Evolutionary conservation across 2,329 filamentous ascomycete genomes (phyloP).

Genomic region (Aspergillus thermomutatus): DNA sequence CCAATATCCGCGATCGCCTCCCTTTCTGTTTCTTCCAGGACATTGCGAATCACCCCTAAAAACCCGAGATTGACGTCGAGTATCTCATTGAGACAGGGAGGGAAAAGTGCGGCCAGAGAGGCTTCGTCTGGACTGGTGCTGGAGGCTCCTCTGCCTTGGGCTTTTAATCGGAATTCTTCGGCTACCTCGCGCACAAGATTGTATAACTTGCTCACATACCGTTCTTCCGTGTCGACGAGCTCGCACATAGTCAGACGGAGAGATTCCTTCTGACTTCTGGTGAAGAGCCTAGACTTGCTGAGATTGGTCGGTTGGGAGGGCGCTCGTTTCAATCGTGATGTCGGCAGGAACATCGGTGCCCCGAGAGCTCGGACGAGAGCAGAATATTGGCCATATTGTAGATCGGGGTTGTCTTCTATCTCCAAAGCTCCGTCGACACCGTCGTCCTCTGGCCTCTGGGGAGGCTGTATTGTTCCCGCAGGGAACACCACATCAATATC

Average conservation of each 20-base stretch:
- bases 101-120: conserved; percentile 75
- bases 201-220: conserved; percentile 84
- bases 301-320: conserved; percentile 81
- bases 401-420: conserved; percentile 24
- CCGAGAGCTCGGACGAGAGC: conserved; percentile 76
- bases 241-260: conserved; percentile 86
- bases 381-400: conserved; percentile 74
- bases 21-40: conserved; percentile 80
- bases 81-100: conserved; percentile 74
- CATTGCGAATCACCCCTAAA: conserved; percentile 67
- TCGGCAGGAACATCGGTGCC: conserved; percentile 81
- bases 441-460: conserved; percentile 58
- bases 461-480: conserved; percentile 66
- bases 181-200: conserved; percentile 80
- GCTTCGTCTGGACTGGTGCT: conserved; percentile 70
- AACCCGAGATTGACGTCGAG: conserved; percentile 79
- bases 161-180: conserved; percentile 71
- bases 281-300: conserved; percentile 73
- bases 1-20: conserved; percentile 76
- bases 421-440: conserved; percentile 59
- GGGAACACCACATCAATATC: conserved; percentile 87
- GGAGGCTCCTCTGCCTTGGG: conserved; percentile 54
- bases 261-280: conserved; percentile 76
- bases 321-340: conserved; percentile 75
- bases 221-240: conserved; percentile 86